These are phyloP conservation scores for Monosporozyma yasuniensis DNA, from an alignment of 805 yeast genomes.

Conservation along the genomic window DNA sequence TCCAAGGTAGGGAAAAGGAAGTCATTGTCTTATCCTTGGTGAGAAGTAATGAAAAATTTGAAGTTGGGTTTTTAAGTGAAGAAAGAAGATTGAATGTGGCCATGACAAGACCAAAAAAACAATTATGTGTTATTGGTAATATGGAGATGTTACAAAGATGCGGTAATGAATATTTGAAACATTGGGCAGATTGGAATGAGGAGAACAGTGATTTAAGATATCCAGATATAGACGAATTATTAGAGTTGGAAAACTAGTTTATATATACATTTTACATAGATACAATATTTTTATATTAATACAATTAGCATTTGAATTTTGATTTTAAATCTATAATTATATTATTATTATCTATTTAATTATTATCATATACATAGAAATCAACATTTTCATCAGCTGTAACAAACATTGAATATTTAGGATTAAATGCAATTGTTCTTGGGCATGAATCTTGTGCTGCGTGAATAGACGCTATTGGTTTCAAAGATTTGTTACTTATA, in stretches of 20 bases:
- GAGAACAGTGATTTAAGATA: conserved; percentile 58
- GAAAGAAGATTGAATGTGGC: conserved; percentile 83
- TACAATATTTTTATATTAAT: conserved; percentile 21
- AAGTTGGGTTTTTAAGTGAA: conserved; percentile 78
- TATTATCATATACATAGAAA: conserved; percentile 26
- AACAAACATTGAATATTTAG: conserved; percentile 33
- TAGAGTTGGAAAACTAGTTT: conserved; percentile 6
- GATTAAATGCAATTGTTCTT: conserved; percentile 35
- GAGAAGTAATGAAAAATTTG: conserved; percentile 60
- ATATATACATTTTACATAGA: conserved; percentile 1
- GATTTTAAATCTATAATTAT: neutral
- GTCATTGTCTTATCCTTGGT: conserved; percentile 73
- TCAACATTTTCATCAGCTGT: conserved; percentile 33
- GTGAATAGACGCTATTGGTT: conserved; percentile 21
- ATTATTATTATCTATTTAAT: neutral
- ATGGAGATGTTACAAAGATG: conserved; percentile 51
- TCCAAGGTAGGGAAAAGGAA: conserved; percentile 94
- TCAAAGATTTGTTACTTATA: conserved; percentile 21
- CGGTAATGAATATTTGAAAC: conserved; percentile 39
- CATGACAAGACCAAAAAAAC: conserved; percentile 81
- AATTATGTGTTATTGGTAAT: conserved; percentile 80
- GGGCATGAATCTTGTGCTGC: conserved; percentile 32
- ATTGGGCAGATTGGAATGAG: conserved; percentile 67
- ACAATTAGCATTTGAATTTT: neutral
- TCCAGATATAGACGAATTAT: conserved; percentile 42